phyloP scores from a whole-genome alignment of 225 moss, liverwort and hornwort species.

The Pleurozium schreberi region DNA sequence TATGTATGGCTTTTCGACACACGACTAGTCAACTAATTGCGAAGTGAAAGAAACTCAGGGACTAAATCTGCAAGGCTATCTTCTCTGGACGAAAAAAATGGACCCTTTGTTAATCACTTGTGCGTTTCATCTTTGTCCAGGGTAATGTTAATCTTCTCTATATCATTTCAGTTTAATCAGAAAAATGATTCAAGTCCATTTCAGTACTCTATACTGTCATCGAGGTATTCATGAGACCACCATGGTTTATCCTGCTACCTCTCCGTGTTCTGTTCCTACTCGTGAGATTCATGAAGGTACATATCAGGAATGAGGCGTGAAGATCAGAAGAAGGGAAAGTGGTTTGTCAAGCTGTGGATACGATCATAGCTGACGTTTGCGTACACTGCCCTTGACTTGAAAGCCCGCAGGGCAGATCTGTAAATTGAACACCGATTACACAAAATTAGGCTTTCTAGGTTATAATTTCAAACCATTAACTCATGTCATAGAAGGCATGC shows the following conservation, averaged over 20 bases:
- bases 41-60: not conserved
- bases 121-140: constrained; percentile 36
- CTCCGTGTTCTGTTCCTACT: not conserved
- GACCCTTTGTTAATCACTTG: constrained; percentile 29
- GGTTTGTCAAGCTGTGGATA: constrained; percentile 28
- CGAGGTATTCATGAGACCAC: not conserved
- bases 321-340: not conserved
- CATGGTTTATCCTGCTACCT: not conserved
- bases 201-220: not conserved
- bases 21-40: not conserved
- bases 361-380: constrained; percentile 86
- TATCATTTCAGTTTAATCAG: not conserved
- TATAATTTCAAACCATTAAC: not conserved
- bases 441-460: not conserved
- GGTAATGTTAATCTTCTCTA: not conserved
- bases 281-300: not conserved
- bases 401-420: constrained; percentile 84
- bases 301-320: not conserved
- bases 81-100: constrained; percentile 7
- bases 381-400: constrained; percentile 67
- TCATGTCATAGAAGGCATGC: not conserved
- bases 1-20: not conserved
- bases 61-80: not conserved
- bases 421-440: not conserved
- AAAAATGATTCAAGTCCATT: not conserved